These are phyloP conservation scores for Neurospora sp. DNA, from an alignment of 495 filamentous ascomycete species.

Conservation along the genomic window DNA sequence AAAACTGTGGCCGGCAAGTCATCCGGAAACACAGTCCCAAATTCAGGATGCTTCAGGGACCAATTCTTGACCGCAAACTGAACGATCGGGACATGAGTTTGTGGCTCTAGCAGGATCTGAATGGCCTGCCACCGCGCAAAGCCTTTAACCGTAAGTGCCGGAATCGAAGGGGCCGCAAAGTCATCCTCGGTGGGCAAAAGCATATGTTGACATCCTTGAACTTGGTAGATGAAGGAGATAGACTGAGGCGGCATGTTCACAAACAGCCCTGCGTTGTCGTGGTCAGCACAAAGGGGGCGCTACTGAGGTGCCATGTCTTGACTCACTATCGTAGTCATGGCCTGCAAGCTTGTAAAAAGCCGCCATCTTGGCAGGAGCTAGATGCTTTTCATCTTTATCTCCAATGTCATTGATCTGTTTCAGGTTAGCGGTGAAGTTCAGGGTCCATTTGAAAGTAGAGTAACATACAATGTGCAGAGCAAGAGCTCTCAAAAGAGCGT, in stretches of 20 bases:
- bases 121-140: constrained; percentile 94
- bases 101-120: constrained; percentile 76
- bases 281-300: not conserved
- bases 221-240: constrained; percentile 86
- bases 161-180: constrained; percentile 64
- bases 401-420: constrained; percentile 51
- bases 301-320: not conserved
- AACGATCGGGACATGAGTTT: constrained; percentile 75
- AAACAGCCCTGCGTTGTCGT: constrained; percentile 47
- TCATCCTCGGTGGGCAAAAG: constrained; percentile 56
- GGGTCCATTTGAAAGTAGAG: not conserved
- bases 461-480: constrained; percentile 69
- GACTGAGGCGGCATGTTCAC: constrained; percentile 60
- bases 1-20: constrained; percentile 67
- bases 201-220: constrained; percentile 76
- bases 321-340: constrained; percentile 71
- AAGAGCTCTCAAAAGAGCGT: constrained; percentile 68
- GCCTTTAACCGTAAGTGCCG: constrained; percentile 69
- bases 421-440: not conserved
- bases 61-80: constrained; percentile 72
- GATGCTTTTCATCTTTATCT: constrained; percentile 48
- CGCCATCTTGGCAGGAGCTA: constrained; percentile 76
- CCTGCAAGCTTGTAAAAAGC: constrained; percentile 81
- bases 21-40: constrained; percentile 61
- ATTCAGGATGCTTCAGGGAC: constrained; percentile 62